Conservation (phyloP, 257 asterid species). For the Solanum ossicruentum region DNA sequence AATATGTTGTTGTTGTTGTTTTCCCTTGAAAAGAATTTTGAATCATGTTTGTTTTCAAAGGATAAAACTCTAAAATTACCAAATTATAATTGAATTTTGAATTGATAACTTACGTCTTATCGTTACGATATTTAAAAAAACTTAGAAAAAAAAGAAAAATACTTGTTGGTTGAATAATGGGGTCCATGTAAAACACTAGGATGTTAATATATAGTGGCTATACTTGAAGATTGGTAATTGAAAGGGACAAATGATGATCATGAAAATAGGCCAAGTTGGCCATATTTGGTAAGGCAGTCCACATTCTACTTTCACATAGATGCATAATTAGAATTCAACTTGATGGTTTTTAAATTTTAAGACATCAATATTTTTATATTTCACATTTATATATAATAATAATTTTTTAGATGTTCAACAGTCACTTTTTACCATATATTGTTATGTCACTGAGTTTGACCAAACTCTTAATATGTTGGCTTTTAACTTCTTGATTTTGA, state of each 20-base stretch:
- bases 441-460: too few relatives aligned
- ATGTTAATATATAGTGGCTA: neutral
- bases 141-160: neutral
- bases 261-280: neutral
- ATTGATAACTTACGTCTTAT: neutral
- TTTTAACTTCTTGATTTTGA: too few relatives aligned
- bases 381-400: too few relatives aligned
- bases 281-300: neutral
- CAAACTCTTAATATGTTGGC: too few relatives aligned
- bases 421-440: too few relatives aligned
- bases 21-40: neutral
- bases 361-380: neutral
- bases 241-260: neutral
- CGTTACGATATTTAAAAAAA: neutral
- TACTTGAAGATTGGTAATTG: neutral
- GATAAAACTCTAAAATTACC: neutral
- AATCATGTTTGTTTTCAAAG: neutral
- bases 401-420: too few relatives aligned
- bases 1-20: too few relatives aligned
- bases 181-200: neutral
- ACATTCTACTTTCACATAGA: neutral
- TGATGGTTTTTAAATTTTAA: neutral
- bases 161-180: neutral
- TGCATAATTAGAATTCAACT: neutral
- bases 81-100: neutral